Evolutionary conservation across 108 stramenopile species (phyloP), one percentile per base, ranked within the genome.

Genomic region (Stephanodiscus triporus): DNA sequence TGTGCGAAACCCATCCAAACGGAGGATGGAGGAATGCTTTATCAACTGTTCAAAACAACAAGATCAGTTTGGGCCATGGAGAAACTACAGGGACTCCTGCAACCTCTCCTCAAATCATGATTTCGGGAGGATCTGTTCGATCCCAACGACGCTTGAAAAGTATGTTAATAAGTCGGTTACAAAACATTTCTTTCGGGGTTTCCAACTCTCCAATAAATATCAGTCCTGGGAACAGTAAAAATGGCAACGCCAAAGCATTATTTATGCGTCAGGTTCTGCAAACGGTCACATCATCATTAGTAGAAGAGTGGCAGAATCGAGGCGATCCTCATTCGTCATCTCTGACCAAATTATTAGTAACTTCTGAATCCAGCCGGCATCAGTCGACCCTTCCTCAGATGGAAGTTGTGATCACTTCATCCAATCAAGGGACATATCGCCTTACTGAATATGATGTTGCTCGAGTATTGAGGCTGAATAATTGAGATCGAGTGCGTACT

Each of bases 1-100:
- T 82, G 65, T 73, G 76, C 51, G 69, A 73, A 49, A 82, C 76
- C 55, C 51, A 82, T 59, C 81, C 81, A 11, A 82, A 72, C 72
- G 81, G 81, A 19, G 53, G 73, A 14, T 40, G 50, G 51, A 48
- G 63, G 49, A 65, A 56, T 50, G n/a, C 32, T 23, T 22, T 67
- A 24, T 19, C 66, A 22, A 66, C 26, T 70, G 55, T 50, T n/a
- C n/a, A n/a, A 22, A 6, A 57, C 10, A 54, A 20, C n/a, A 42
- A 19, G 14, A 30, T 9, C 60, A 49, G 11, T 40, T 4, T 51
- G 3, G 36, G 3, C n/a, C 11, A 45, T 16, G 40, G 40, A 9
- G 40, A 40, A 40, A 9, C 40, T 40, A 40, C 40, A 40, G 40
- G 8, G 9, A 9, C 9, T 40, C 0, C 10, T 40, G 40, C 40